Conservation (phyloP, 2,329 filamentous ascomycete genomes). For the Zasmidium angulare region DNA sequence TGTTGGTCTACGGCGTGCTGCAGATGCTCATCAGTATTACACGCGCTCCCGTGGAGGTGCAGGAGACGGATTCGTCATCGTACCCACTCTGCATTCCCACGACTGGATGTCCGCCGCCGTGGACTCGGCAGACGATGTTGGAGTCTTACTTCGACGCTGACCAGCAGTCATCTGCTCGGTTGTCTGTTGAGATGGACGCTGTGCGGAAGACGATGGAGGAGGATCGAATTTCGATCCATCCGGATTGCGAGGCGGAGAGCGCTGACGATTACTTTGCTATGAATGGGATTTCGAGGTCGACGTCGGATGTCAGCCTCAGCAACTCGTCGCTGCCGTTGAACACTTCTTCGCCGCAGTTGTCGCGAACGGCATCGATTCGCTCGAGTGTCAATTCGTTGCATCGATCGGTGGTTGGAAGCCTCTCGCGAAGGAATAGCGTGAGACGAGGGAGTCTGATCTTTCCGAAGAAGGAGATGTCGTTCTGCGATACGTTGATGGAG, state of each 20-base stretch:
- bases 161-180: not conserved
- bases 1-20: slow-evolving; percentile 70
- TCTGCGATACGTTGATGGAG: slow-evolving; percentile 40
- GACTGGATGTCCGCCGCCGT: slow-evolving; percentile 39
- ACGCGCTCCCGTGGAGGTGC: slow-evolving; percentile 60
- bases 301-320: slow-evolving; percentile 17
- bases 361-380: slow-evolving; percentile 38
- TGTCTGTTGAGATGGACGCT: slow-evolving; percentile 13
- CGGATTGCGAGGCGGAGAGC: slow-evolving; percentile 48
- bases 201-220: slow-evolving; percentile 16
- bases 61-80: slow-evolving; percentile 53
- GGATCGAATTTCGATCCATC: slow-evolving; percentile 39
- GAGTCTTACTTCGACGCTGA: not conserved
- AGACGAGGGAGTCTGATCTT: slow-evolving; percentile 13
- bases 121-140: slow-evolving; percentile 27
- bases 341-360: slow-evolving; percentile 22
- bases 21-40: slow-evolving; percentile 70
- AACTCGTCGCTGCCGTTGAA: slow-evolving; percentile 20
- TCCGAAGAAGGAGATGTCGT: slow-evolving; percentile 29
- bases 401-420: slow-evolving; percentile 30
- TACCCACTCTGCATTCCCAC: slow-evolving; percentile 60
- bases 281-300: slow-evolving; percentile 22
- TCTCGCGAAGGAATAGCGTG: slow-evolving; percentile 26
- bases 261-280: slow-evolving; percentile 35
- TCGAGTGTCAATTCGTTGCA: slow-evolving; percentile 34